phyloP scores from a whole-genome alignment of 257 asterid species.

The Solanum chilense region DNA sequence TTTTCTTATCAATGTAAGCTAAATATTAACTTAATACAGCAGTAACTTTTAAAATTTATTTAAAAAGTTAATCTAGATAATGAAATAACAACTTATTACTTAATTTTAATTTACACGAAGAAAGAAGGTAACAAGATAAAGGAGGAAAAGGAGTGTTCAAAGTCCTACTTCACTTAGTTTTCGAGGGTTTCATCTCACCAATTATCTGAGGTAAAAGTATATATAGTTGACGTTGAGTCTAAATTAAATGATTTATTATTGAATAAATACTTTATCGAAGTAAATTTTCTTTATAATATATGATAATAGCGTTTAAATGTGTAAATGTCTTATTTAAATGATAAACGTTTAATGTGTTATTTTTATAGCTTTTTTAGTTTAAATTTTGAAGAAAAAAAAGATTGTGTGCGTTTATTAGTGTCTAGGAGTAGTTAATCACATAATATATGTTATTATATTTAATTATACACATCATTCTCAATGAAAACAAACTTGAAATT shows the following conservation, averaged over 20 bases:
- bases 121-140: not conserved
- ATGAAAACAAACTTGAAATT: fast-evolving
- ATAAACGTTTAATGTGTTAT: too few species aligned
- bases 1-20: not conserved
- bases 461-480: not conserved
- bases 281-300: not conserved
- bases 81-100: not conserved
- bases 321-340: not conserved
- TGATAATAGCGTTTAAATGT: not conserved
- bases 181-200: not conserved
- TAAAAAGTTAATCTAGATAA: not conserved
- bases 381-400: not conserved
- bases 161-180: not conserved
- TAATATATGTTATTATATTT: not conserved
- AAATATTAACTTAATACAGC: not conserved
- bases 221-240: not conserved
- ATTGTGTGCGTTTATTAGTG: not conserved
- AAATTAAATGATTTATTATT: not conserved
- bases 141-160: not conserved
- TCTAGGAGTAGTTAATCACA: not conserved
- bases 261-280: not conserved
- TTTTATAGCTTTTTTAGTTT: not conserved
- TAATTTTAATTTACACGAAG: not conserved
- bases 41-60: not conserved
- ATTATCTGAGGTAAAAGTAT: not conserved